phyloP scores from a whole-genome alignment of 768 basidiomycete species.

The Porphyrellus cyaneotinctus region DNA sequence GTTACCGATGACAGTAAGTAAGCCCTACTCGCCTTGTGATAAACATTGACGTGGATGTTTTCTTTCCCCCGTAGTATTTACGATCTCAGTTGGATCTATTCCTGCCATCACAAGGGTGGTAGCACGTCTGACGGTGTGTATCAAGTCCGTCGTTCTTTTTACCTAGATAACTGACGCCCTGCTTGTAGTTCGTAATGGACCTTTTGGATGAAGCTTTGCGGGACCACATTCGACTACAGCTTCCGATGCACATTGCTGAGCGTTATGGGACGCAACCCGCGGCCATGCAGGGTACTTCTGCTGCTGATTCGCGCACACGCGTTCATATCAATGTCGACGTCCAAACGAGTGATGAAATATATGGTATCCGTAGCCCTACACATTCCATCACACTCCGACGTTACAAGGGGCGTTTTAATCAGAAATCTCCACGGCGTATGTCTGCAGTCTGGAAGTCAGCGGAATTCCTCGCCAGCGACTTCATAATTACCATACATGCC shows the following conservation, averaged over 20 bases:
- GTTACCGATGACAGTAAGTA: constrained; percentile 54
- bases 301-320: constrained; percentile 31
- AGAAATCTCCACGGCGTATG: constrained; percentile 38
- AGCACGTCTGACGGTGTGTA: constrained; percentile 41
- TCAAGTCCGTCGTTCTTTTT: neutral
- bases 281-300: constrained; percentile 31
- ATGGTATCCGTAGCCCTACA: constrained; percentile 40
- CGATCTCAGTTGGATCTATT: constrained; percentile 54
- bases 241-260: constrained; percentile 47
- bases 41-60: neutral
- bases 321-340: constrained; percentile 43
- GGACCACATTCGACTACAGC: constrained; percentile 50
- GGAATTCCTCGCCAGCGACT: constrained; percentile 44
- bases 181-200: constrained; percentile 46
- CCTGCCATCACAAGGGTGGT: constrained; percentile 39
- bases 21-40: constrained; percentile 12
- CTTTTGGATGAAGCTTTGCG: constrained; percentile 46
- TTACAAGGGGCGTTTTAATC: constrained; percentile 34
- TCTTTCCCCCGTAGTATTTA: constrained; percentile 41
- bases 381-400: constrained; percentile 36
- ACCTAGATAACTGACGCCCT: neutral
- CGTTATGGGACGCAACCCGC: constrained; percentile 50
- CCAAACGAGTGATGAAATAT: constrained; percentile 46
- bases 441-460: constrained; percentile 39
- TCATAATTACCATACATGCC: constrained; percentile 48